These are phyloP conservation scores for Elaeagnus macrophylla DNA, from an alignment of 306 rosid genomes.

Conservation along the genomic window DNA sequence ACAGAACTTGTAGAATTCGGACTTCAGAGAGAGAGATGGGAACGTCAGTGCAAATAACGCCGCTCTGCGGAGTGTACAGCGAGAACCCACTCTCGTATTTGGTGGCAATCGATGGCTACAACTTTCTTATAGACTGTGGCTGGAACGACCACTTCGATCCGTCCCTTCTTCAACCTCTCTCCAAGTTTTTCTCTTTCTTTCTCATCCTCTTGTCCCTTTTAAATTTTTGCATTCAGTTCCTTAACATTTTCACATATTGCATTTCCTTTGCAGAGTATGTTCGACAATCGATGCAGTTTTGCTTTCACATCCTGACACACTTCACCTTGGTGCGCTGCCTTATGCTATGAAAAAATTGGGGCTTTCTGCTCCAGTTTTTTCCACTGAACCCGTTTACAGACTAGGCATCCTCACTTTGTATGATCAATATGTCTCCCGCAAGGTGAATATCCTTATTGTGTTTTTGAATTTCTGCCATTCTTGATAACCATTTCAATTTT, in stretches of 20 bases:
- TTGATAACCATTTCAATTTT: not conserved
- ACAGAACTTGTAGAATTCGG: not conserved
- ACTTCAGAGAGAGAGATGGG: conserved; percentile 42
- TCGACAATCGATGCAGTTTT: conserved; percentile 74
- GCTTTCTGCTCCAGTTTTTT: conserved; percentile 66
- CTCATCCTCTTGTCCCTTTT: not conserved
- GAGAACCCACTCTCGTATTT: conserved; percentile 89
- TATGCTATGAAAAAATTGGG: conserved; percentile 80
- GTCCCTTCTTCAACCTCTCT: conserved; percentile 72
- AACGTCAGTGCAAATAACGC: conserved; percentile 81
- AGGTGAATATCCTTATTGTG: conserved; percentile 39
- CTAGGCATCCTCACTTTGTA: conserved; percentile 93
- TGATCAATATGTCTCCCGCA: conserved; percentile 73
- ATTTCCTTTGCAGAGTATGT: conserved; percentile 52
- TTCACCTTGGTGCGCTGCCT: conserved; percentile 91
- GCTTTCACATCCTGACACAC: conserved; percentile 79
- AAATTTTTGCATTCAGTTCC: too few relatives aligned
- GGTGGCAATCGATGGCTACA: conserved; percentile 83
- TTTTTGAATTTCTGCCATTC: not conserved
- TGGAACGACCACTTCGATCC: conserved; percentile 95
- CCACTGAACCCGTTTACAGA: conserved; percentile 85
- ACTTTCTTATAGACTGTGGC: conserved; percentile 86
- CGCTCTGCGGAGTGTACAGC: conserved; percentile 81
- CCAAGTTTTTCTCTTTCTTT: conserved; percentile 46
- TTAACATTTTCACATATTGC: not conserved